phyloP scores from a whole-genome alignment of 371 early-diverging fungal genomes.

The Zychaea mexicana region DNA sequence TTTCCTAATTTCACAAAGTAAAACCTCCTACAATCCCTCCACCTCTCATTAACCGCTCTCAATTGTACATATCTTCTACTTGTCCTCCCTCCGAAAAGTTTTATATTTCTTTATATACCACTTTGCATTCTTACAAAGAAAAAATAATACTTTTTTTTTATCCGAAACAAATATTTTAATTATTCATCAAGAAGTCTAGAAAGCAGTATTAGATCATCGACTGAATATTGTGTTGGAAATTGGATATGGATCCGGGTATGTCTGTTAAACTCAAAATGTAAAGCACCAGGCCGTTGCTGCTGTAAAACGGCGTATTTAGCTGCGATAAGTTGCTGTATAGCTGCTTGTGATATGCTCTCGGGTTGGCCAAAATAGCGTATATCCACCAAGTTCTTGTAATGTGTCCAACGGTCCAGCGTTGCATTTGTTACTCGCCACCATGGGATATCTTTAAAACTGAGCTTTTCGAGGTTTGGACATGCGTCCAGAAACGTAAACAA shows the following conservation, averaged over 20 bases:
- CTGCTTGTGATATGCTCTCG: neutral
- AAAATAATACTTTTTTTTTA: neutral
- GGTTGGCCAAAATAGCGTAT: conserved; percentile 5
- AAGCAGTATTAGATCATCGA: too few species aligned
- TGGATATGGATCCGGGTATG: conserved; percentile 3
- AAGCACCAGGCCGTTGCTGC: neutral
- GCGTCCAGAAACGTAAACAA: neutral
- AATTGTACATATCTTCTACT: conserved; percentile 3
- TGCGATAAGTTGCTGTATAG: neutral
- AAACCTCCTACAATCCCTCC: neutral
- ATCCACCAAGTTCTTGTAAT: neutral
- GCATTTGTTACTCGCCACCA: neutral
- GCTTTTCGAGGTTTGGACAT: neutral
- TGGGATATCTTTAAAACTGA: neutral
- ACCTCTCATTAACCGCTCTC: neutral
- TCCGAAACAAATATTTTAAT: neutral
- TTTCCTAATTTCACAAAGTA: conserved; percentile 43
- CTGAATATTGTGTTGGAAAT: conserved; percentile 7
- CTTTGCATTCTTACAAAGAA: neutral
- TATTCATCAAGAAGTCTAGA: neutral
- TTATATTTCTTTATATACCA: neutral
- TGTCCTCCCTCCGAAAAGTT: neutral
- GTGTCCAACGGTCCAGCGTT: neutral
- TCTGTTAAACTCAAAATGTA: conserved; percentile 5
- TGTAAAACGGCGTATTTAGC: neutral